These are phyloP conservation scores for Cordyceps fumosorosea DNA, from an alignment of 2,329 filamentous ascomycete genomes.

Conservation along the genomic window DNA sequence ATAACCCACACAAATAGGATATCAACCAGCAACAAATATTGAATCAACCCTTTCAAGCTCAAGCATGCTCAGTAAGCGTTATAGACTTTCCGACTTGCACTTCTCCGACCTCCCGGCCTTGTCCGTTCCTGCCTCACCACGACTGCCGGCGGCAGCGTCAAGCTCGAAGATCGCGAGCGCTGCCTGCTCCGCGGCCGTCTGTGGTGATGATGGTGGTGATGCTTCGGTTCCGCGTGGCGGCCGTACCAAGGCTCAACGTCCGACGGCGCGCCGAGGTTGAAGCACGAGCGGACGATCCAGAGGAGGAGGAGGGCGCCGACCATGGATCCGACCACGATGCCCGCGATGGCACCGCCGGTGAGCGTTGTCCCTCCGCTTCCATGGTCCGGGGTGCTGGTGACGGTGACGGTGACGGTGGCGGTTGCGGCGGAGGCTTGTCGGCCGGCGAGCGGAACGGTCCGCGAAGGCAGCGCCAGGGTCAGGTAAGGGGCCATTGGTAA, in stretches of 20 bases:
- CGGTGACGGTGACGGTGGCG: conserved; percentile 27
- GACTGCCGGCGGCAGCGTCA: conserved; percentile 21
- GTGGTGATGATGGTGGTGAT: conserved; percentile 19
- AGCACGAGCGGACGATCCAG: conserved; percentile 41
- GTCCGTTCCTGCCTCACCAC: conserved; percentile 12
- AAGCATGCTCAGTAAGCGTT: background rate
- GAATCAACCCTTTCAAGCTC: background rate
- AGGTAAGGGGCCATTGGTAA: conserved; percentile 1
- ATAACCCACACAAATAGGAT: background rate
- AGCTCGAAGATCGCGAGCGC: conserved; percentile 18
- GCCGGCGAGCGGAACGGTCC: background rate
- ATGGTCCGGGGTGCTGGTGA: conserved; percentile 16
- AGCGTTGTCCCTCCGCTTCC: conserved; percentile 23
- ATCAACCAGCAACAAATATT: too few species aligned
- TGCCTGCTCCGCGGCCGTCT: conserved; percentile 17
- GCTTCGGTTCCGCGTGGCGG: conserved; percentile 21
- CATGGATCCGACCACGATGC: conserved; percentile 44
- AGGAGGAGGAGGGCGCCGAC: conserved; percentile 38
- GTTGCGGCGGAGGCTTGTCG: conserved; percentile 9
- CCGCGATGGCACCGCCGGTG: conserved; percentile 43
- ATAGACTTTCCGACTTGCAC: background rate
- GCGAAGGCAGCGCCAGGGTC: background rate
- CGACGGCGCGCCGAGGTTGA: conserved; percentile 30
- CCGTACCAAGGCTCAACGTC: conserved; percentile 27
- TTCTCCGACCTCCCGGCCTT: background rate